Evolutionary conservation across 139 green algal genomes (phyloP), one percentile per base, ranked within the genome.

Genomic region (Picochlorum sp.): DNA sequence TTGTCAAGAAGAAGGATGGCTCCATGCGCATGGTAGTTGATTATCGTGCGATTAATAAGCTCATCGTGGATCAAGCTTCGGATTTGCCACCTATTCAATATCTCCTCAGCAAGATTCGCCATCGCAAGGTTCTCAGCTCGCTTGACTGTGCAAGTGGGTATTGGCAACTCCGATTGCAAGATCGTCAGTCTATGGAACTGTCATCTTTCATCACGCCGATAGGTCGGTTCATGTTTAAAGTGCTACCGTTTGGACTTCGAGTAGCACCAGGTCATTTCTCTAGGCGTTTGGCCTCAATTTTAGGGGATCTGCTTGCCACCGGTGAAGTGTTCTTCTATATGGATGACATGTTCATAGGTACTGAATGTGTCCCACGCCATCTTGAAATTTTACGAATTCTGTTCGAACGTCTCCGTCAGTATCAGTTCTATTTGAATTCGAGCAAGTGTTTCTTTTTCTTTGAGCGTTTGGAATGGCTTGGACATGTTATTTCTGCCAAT

Each of bases 301-400:
- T 89, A 6, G 44, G 24, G 1, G 49, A 62, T 2, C 69, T 51
- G n/a, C 37, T 82, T 15, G 49, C 65, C 20, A 38, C 34, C 8
- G 34, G 8, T 38, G 34, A 38, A 38, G 34, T 38, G 7, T 38
- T 38, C 8, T 60, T 84, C 4, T 91, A 88, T 57, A 37, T 89
- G 3, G 81, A 88, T 73, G 85, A 92, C 56, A 80, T 88, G 9
- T 37, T 85, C 0, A 57, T 89, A 1, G 85, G 69, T 49, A 71
- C 18, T 8, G 77, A 69, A 47, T 71, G 44, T 4, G 6, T 28
- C 5, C 72, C 74, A 15, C 69, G 82, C 6, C 80, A 88, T 49
- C 0, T 60, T 3, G 0, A 72, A 4, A 77, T 88, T 57, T 26
- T 89, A 0, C 9, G 37, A 2, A 69, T 82, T 13, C 32, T 84